Evolutionary conservation across 306 rosid species (phyloP).

Genomic region (Rubus parviflorus): DNA sequence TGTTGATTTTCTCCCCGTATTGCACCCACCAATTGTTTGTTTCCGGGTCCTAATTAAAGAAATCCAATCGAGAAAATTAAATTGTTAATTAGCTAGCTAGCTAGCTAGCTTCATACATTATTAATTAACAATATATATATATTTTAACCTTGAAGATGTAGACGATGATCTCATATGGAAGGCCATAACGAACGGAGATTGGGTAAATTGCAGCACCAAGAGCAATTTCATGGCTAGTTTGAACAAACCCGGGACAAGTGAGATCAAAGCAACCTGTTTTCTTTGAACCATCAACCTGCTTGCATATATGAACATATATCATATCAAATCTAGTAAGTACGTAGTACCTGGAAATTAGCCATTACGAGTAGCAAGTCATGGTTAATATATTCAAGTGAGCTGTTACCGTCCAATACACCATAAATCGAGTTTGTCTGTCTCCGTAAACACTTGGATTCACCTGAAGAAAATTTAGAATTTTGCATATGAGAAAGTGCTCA

Average conservation of each 20-base stretch:
- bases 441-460: constrained; percentile 39
- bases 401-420: constrained; percentile 36
- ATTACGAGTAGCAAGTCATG: not conserved
- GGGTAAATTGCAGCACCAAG: constrained; percentile 39
- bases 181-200: constrained; percentile 23
- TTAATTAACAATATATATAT: not conserved
- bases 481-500: not conserved
- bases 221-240: constrained; percentile 32
- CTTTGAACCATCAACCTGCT: constrained; percentile 27
- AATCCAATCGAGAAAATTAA: not conserved
- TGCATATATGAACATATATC: not conserved
- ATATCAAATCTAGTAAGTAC: not conserved
- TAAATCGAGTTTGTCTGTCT: constrained; percentile 31
- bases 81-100: not conserved
- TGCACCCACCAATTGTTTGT: constrained; percentile 74
- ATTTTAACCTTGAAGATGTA: constrained; percentile 28
- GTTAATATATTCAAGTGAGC: not conserved
- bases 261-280: constrained; percentile 41
- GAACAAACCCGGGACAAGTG: constrained; percentile 39
- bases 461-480: constrained; percentile 7
- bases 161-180: constrained; percentile 29
- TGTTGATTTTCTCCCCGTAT: constrained; percentile 44
- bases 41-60: constrained; percentile 42
- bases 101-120: not conserved
- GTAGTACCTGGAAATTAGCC: not conserved